Base-by-base conservation (phyloP, 1,139 yeast species). In the Diutina rugosa region DNA sequence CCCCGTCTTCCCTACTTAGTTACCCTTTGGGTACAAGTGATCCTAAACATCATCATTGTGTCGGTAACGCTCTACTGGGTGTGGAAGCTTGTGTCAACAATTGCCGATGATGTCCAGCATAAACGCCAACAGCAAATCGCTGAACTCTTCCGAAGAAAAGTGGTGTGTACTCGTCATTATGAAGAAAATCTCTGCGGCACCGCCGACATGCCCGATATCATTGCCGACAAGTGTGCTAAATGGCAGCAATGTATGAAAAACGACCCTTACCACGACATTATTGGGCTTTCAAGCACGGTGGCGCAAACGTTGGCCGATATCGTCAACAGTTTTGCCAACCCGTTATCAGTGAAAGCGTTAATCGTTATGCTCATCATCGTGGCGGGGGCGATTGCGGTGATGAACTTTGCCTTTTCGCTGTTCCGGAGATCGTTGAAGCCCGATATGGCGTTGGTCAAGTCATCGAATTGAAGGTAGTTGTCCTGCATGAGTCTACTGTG, bases 91-190 rank as follows among this genome's bases (percentile, higher is more conserved):
- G 32, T 32, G 10, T 16, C 44, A 16, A 32, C 26, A n/a, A 38
- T 49, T 4, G 21, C 53, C 14, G 16, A 14, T 16, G 53, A 49
- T 18, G 53, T 49, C n/a, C 7, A 32, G 9, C 53, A 49, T 32
- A 49, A 49, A 18, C 53, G 53, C 4, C 28, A 30, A n/a, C 53
- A 49, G 16, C 53, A 49, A 18, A 49, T 49, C n/a, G 53, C 53
- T 14, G 29, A 30, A 1, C 44, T 49, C 10, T 49, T 49, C 28
- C 53, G 32, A 9, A 12, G 32, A 7, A 30, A 18, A 32, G 21
- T 49, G 6, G 45, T 18, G 14, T 30, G 44, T 30, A n/a, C 29
- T 16, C 44, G 44, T 12, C 53, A 16, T 8, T 49, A 49, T 21
- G 44, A 29, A 6, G 41, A 32, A 16, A 49, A 49, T 29, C 10